These are phyloP conservation scores for Penicillium coffeae DNA, from an alignment of 495 filamentous ascomycete species.

Conservation along the genomic window DNA sequence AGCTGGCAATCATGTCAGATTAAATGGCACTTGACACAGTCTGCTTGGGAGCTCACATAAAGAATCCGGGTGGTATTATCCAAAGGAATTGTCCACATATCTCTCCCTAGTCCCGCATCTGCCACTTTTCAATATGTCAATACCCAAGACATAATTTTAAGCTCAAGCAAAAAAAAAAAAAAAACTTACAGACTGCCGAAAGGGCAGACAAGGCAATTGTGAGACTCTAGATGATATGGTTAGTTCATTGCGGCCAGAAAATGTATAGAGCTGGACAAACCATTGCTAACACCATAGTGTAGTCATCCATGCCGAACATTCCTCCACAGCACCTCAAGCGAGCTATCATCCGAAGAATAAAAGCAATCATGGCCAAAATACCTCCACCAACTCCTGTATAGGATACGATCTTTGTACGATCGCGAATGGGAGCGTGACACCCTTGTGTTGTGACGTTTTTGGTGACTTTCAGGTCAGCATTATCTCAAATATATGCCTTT, in stretches of 20 bases:
- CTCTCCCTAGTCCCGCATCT: conserved; percentile 37
- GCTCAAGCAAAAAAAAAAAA: not conserved
- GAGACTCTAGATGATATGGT: conserved; percentile 8
- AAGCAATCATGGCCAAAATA: conserved; percentile 23
- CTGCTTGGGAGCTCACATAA: conserved; percentile 17
- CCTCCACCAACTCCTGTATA: conserved; percentile 19
- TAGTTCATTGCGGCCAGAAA: not conserved
- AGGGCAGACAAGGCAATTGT: conserved; percentile 23
- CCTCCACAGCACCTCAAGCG: conserved; percentile 23
- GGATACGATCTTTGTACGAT: conserved; percentile 24
- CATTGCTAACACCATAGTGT: conserved; percentile 27
- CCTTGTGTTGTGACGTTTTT: conserved; percentile 31
- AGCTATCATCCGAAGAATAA: conserved; percentile 25
- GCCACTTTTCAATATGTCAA: conserved; percentile 25
- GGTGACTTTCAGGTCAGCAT: conserved; percentile 15
- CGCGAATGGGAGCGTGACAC: conserved; percentile 24
- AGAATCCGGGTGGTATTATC: conserved; percentile 41
- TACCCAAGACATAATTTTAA: too few relatives aligned
- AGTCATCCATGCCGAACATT: conserved; percentile 29
- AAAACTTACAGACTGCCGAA: conserved; percentile 23
- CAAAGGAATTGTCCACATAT: conserved; percentile 46
- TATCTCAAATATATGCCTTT: not conserved
- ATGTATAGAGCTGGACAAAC: conserved; percentile 1
- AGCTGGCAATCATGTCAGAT: conserved; percentile 10
- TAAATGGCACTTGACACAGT: not conserved